Conservation (phyloP, 2,329 filamentous ascomycete species). For the Alternaria tenuissima region DNA sequence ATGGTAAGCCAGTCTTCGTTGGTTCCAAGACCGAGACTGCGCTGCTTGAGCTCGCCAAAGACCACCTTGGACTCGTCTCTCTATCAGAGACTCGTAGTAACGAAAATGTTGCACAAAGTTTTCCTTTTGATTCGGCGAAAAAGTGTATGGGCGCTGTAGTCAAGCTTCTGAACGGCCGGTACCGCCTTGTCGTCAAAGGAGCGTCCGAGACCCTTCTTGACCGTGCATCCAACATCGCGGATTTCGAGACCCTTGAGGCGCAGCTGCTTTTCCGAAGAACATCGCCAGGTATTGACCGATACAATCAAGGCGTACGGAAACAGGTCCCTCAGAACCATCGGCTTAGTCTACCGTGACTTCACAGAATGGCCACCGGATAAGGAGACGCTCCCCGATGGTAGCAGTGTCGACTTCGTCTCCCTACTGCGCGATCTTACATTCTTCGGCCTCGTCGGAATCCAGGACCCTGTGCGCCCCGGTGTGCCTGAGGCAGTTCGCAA, state of each 20-base stretch:
- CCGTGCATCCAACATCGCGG: constrained; percentile 44
- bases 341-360: constrained; percentile 53
- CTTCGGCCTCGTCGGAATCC: constrained; percentile 89
- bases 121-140: constrained; percentile 64
- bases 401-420: constrained; percentile 30
- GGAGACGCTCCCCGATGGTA: too few species aligned
- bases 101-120: too few species aligned
- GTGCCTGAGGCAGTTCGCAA: constrained; percentile 84
- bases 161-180: constrained; percentile 56
- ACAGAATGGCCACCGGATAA: constrained; percentile 48
- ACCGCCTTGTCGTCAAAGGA: constrained; percentile 64
- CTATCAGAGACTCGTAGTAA: constrained; percentile 58
- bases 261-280: constrained; percentile 25
- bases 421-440: constrained; percentile 69
- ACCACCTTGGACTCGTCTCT: constrained; percentile 61
- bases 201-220: constrained; percentile 66
- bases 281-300: constrained; percentile 29
- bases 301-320: constrained; percentile 52
- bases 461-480: constrained; percentile 92
- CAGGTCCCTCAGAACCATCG: constrained; percentile 54
- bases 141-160: constrained; percentile 67
- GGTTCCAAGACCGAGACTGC: constrained; percentile 67
- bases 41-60: constrained; percentile 60
- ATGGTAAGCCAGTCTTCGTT: constrained; percentile 60
- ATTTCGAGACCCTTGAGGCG: constrained; percentile 27